phyloP scores from a whole-genome alignment of 176 grass and related monocot genomes.

The Oryza rufipogon region DNA sequence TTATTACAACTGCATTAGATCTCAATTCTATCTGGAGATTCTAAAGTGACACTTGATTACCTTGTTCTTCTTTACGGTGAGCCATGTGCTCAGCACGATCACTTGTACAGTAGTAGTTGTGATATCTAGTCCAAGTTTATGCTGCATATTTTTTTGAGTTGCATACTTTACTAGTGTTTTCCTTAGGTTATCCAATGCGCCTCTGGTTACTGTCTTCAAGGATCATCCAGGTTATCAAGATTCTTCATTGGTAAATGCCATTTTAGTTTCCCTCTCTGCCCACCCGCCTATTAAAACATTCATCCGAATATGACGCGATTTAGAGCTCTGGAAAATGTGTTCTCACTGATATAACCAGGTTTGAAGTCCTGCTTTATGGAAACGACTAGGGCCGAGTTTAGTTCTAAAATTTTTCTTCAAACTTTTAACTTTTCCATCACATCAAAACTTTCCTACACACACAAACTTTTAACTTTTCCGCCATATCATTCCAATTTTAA shows the following conservation, averaged over 20 bases:
- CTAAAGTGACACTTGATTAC: background rate
- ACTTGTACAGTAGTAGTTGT: background rate
- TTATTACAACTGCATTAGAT: no score
- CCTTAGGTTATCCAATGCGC: background rate
- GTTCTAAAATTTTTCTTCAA: no score
- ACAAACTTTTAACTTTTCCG: no score
- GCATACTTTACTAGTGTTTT: background rate
- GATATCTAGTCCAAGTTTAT: background rate
- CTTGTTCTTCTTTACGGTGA: background rate
- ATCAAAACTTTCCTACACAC: no score
- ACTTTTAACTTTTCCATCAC: no score
- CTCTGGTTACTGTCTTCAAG: no score
- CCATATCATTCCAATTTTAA: no score
- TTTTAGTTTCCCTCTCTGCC: conserved; percentile 39
- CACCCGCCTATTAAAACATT: background rate
- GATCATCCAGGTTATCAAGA: background rate
- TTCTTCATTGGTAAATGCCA: background rate
- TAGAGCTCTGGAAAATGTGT: no score
- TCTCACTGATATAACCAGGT: no score
- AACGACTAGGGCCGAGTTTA: no score
- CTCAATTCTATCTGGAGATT: background rate
- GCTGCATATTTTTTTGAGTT: background rate
- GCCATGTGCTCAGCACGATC: background rate
- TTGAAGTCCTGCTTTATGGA: no score
- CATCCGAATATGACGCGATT: background rate